Evolutionary conservation across 2,329 filamentous ascomycete genomes (phyloP), one percentile per base, ranked within the genome.

Genomic region (Penicillium sp.): DNA sequence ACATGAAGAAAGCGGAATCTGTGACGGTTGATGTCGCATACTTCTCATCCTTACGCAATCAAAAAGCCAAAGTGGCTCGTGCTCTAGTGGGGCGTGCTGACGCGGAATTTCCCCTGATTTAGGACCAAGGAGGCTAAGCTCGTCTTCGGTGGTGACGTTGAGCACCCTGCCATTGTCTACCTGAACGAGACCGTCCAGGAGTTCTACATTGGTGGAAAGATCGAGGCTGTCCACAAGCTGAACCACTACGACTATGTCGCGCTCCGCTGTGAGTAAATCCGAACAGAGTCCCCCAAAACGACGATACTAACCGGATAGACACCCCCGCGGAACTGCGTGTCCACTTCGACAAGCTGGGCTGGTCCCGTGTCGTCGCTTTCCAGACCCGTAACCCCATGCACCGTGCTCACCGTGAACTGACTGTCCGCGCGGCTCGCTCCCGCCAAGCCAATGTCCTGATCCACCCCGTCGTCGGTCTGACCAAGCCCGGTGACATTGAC

Each of bases 321-420:
- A 95, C 94, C 10, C 94, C 94, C 61, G 88, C 94, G 46, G 94
- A 99, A 81, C 84, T 99, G 69, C 91, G 94, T 69, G 82, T 91
- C 62, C 93, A 97, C 83, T 99, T 99, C 73, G 94, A 97, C 84
- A 99, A 99, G 86, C 91, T 99, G 68, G 94, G 94, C 79, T 99
- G 94, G 94, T 88, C 90, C 77, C 88, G 89, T 76, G 93, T 99
- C 67, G 94, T 99, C 62, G 94, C 94, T 71, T 99, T 99, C 89
- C 94, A 99, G 84, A 99, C 94, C 63, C 83, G 92, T 76, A 99
- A 99, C 81, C 94, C 94, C 67, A 99, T 99, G 94, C 94, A 99
- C 83, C 90, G 94, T 71, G 94, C 94, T 75, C 94, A 99, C 80
- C 87, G 94, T 79, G 94, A 99, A 81, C 82, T 99, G 77, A 99